A percentile compares a stretch with the other conserved stretches of the same genome.
Conservation (phyloP, 805 yeast genomes). For the Millerozyma miso region DNA sequence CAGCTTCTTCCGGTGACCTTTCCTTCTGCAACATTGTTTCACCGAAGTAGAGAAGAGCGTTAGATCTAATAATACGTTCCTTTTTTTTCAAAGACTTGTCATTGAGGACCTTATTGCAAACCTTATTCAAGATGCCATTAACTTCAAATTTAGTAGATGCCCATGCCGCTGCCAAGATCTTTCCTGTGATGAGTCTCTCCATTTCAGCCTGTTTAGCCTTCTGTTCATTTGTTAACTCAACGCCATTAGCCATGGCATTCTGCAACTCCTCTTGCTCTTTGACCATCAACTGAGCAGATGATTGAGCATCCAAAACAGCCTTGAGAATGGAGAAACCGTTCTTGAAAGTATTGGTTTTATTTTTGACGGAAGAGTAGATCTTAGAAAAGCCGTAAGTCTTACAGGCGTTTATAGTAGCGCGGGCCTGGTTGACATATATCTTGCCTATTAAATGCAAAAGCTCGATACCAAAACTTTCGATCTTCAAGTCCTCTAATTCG, state of each 20-base stretch:
- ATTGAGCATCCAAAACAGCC: constrained; percentile 85
- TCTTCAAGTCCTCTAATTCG: constrained; percentile 77
- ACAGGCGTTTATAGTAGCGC: constrained; percentile 66
- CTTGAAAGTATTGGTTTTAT: constrained; percentile 77
- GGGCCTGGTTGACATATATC: constrained; percentile 71
- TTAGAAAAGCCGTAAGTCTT: constrained; percentile 86
- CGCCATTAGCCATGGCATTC: constrained; percentile 22
- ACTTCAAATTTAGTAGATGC: constrained; percentile 87
- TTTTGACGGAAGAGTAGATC: constrained; percentile 73
- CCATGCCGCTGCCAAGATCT: constrained; percentile 93
- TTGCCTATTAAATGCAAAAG: constrained; percentile 78
- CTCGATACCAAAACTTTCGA: constrained; percentile 94
- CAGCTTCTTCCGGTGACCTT: constrained; percentile 85
- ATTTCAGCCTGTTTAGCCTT: constrained; percentile 52
- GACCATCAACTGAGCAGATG: constrained; percentile 61
- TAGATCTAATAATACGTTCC: constrained; percentile 70
- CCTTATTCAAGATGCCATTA: constrained; percentile 76
- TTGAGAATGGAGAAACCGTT: constrained; percentile 79
- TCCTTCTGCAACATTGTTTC: constrained; percentile 58
- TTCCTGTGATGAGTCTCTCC: constrained; percentile 81
- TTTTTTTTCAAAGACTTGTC: constrained; percentile 61
- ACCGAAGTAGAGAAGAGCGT: constrained; percentile 73
- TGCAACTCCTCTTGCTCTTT: constrained; percentile 56
- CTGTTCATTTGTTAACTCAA: constrained; percentile 34
- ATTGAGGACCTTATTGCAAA: constrained; percentile 44